phyloP scores from a whole-genome alignment of 257 asterid species.

The Linaria vulgaris region DNA sequence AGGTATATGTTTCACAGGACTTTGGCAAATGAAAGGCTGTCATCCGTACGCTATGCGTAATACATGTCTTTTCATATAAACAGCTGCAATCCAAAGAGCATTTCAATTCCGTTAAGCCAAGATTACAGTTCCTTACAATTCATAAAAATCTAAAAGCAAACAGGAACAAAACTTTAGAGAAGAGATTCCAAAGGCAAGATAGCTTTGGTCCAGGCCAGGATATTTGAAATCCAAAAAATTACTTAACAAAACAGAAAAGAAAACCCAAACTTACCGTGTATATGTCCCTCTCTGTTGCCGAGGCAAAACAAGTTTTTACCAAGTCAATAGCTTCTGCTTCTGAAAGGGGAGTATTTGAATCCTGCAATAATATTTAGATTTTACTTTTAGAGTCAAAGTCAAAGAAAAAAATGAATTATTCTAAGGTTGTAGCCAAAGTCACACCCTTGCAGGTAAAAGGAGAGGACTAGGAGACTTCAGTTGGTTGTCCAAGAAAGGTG shows the following conservation, averaged over 20 bases:
- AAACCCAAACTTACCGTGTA: slow-evolving; percentile 53
- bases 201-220: neutral
- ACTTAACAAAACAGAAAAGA: slow-evolving; percentile 3
- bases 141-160: neutral
- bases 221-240: neutral
- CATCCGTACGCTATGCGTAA: neutral
- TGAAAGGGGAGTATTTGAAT: slow-evolving; percentile 68
- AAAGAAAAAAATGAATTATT: neutral
- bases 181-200: neutral
- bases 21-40: neutral
- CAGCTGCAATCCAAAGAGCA: neutral
- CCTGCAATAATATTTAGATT: neutral
- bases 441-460: slow-evolving; percentile 51
- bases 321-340: slow-evolving; percentile 81
- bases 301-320: slow-evolving; percentile 80
- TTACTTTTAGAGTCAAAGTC: neutral
- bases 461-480: slow-evolving; percentile 71
- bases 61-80: neutral
- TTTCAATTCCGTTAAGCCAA: neutral
- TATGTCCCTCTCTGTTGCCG: slow-evolving; percentile 82
- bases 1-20: neutral
- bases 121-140: neutral
- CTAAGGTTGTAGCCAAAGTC: slow-evolving; percentile 13
- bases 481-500: slow-evolving; percentile 89
- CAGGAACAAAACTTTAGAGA: neutral